Conservation (phyloP, 768 basidiomycete species). For the Trametes punicea region DNA sequence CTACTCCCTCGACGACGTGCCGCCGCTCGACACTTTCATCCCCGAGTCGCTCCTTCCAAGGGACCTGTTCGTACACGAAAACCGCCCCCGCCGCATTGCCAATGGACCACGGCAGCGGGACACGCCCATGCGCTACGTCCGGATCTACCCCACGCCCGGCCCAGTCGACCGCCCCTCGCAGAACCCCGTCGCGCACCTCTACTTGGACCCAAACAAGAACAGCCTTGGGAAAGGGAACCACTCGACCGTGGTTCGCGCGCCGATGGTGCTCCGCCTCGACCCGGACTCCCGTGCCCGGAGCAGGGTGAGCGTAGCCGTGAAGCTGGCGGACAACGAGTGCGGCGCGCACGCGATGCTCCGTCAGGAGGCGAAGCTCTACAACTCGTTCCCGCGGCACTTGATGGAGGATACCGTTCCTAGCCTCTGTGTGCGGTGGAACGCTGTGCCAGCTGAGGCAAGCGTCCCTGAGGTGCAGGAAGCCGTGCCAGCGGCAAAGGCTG, state of each 20-base stretch:
- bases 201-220: constrained; percentile 39
- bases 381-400: constrained; percentile 41
- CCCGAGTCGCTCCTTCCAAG: constrained; percentile 17
- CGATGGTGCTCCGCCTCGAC: constrained; percentile 43
- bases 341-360: constrained; percentile 15
- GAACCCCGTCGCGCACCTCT: constrained; percentile 39
- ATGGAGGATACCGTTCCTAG: constrained; percentile 40
- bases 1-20: not conserved
- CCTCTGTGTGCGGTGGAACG: not conserved
- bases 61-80: constrained; percentile 20
- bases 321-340: not conserved
- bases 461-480: not conserved
- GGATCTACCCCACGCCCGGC: not conserved
- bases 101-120: not conserved
- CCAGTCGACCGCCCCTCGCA: not conserved
- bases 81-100: not conserved
- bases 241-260: constrained; percentile 45
- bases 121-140: constrained; percentile 8
- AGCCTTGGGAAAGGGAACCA: constrained; percentile 44
- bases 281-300: constrained; percentile 3
- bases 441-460: not conserved
- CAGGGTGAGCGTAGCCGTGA: constrained; percentile 23
- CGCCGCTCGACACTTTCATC: constrained; percentile 16
- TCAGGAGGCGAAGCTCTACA: constrained; percentile 41
- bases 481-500: not conserved